phyloP scores from a whole-genome alignment of 257 asterid species.

The Knoxia roxburghii region DNA sequence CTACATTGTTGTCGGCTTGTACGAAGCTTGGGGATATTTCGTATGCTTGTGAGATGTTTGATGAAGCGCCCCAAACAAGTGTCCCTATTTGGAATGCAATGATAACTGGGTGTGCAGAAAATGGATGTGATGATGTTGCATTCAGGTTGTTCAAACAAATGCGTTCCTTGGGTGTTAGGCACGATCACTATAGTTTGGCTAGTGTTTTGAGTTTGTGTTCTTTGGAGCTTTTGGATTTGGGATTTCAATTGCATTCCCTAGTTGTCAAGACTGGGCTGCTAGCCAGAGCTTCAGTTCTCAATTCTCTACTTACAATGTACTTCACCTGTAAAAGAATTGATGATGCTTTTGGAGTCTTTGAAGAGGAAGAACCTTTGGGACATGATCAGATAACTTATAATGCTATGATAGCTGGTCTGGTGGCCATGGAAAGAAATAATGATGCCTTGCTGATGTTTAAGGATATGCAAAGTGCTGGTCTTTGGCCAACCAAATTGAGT shows the following conservation, averaged over 20 bases:
- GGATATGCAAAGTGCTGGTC: constrained; percentile 42
- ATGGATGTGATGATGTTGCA: constrained; percentile 39
- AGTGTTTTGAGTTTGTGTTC: constrained; percentile 63
- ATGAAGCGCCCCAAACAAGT: constrained; percentile 44
- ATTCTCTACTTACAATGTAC: constrained; percentile 72
- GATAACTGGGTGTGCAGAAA: constrained; percentile 70
- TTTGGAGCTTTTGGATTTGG: constrained; percentile 41
- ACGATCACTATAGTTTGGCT: constrained; percentile 71
- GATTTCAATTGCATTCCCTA: constrained; percentile 63
- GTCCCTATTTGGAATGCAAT: constrained; percentile 82
- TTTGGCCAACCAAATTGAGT: constrained; percentile 66
- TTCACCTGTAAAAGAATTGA: constrained; percentile 37
- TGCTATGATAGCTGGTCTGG: constrained; percentile 63
- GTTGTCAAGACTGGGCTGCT: constrained; percentile 55
- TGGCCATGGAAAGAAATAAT: constrained; percentile 43
- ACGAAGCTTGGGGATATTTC: constrained; percentile 57
- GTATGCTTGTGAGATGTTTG: constrained; percentile 52
- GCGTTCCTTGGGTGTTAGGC: constrained; percentile 49
- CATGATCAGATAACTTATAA: constrained; percentile 63
- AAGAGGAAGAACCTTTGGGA: constrained; percentile 39
- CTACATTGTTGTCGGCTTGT: constrained; percentile 69
- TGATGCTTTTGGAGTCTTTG: constrained; percentile 55
- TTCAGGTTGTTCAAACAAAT: constrained; percentile 44
- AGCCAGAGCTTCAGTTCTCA: constrained; percentile 55
- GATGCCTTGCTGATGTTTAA: constrained; percentile 54